A percentile compares a stretch with the other conserved stretches of the same genome.
Conservation (phyloP, 108 stramenopile species). For the Craspedostauros australis region DNA sequence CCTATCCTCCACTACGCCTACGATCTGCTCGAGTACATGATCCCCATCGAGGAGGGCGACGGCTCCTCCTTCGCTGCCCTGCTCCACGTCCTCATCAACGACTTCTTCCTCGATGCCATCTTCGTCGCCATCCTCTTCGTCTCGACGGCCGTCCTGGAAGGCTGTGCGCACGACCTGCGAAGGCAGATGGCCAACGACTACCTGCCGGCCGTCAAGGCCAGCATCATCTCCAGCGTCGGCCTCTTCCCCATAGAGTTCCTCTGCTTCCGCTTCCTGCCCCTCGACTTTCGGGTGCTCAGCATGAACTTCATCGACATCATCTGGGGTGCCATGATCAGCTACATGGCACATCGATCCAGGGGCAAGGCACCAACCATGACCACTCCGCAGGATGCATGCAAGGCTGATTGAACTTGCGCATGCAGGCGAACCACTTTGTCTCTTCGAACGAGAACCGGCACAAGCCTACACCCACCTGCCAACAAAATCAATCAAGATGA, state of each 20-base stretch:
- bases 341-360: slow-evolving; percentile 59
- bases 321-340: slow-evolving; percentile 69
- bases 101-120: slow-evolving; percentile 47
- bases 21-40: slow-evolving; percentile 48
- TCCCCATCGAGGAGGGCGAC: slow-evolving; percentile 29
- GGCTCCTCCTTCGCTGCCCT: slow-evolving; percentile 36
- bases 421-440: no score
- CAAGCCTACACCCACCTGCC: no score
- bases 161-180: slow-evolving; percentile 25
- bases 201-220: slow-evolving; percentile 48
- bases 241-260: slow-evolving; percentile 60
- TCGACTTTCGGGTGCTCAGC: slow-evolving; percentile 53
- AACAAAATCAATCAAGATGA: no score
- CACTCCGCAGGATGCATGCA: no score
- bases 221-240: slow-evolving; percentile 33
- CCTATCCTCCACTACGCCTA: slow-evolving; percentile 71
- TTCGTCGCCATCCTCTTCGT: slow-evolving; percentile 56
- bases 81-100: slow-evolving; percentile 52
- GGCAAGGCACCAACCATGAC: no score
- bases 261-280: slow-evolving; percentile 59
- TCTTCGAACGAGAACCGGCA: no score
- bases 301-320: slow-evolving; percentile 69
- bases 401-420: no score
- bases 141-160: slow-evolving; percentile 52
- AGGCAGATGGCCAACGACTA: slow-evolving; percentile 39